Conservation (phyloP, 148 eudicot genomes). For the Amaranthus palmeri region DNA sequence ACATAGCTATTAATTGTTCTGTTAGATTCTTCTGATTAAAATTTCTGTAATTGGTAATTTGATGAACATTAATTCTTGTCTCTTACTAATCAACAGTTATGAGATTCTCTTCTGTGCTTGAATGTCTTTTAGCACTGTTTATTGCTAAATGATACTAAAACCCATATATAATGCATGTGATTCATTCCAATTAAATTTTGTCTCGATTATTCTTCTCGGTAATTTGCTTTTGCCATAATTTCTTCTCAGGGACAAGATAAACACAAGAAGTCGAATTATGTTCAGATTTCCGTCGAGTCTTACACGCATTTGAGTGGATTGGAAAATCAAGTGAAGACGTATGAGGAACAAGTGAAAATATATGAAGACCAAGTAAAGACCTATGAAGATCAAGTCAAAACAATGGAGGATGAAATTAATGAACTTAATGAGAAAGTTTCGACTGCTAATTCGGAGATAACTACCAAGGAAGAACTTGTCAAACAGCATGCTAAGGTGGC, state of each 20-base stretch:
- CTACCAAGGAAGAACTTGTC: slow-evolving; percentile 70
- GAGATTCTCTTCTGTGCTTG: background rate
- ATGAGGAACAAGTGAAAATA: slow-evolving; percentile 32
- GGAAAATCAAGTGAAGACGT: slow-evolving; percentile 62
- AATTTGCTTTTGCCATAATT: background rate
- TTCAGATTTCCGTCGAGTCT: slow-evolving; percentile 83
- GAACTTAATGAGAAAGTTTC: slow-evolving; percentile 69
- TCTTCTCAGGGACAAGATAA: slow-evolving; percentile 36
- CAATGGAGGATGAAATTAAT: slow-evolving; percentile 55
- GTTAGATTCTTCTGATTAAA: background rate
- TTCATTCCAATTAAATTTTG: background rate
- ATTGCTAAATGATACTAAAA: background rate
- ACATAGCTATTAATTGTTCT: background rate
- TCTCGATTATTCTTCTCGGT: background rate
- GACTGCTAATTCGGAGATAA: slow-evolving; percentile 68
- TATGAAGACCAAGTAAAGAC: slow-evolving; percentile 52
- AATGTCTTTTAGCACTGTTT: background rate
- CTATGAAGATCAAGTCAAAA: slow-evolving; percentile 57
- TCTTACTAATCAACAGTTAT: background rate
- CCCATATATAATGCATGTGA: no score
- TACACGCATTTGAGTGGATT: slow-evolving; percentile 76
- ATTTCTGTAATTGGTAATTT: background rate
- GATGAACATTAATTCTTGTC: background rate
- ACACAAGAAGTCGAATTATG: slow-evolving; percentile 67
- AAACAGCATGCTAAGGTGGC: slow-evolving; percentile 97